phyloP scores from a whole-genome alignment of 441 rosid genomes.

The Theobroma grandiflorum region DNA sequence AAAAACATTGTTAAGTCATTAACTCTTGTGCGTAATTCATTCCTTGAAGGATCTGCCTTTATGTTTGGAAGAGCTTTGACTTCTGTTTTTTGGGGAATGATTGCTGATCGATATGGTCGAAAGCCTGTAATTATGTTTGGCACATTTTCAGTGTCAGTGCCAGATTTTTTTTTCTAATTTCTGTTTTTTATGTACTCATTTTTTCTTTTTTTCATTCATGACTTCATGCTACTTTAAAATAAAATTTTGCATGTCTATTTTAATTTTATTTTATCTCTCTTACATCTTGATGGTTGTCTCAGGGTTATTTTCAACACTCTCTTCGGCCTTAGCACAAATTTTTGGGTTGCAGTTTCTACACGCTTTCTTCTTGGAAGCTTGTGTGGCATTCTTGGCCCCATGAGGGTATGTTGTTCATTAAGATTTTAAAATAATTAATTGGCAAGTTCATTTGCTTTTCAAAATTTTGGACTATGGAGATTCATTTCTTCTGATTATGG shows the following conservation, averaged over 20 bases:
- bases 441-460: too few species aligned
- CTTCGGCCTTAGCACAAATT: constrained; percentile 77
- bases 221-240: too few species aligned
- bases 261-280: background rate
- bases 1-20: constrained; percentile 18
- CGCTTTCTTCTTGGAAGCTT: constrained; percentile 80
- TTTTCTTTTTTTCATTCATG: too few species aligned
- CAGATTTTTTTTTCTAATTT: background rate
- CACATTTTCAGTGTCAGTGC: constrained; percentile 67
- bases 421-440: too few species aligned
- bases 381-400: constrained; percentile 81
- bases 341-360: constrained; percentile 79
- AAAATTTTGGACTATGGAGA: too few species aligned
- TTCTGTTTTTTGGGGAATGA: constrained; percentile 77
- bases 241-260: too few species aligned
- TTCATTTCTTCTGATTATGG: too few species aligned
- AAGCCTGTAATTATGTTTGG: constrained; percentile 80
- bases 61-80: constrained; percentile 88
- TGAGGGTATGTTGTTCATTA: constrained; percentile 52
- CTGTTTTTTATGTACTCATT: background rate
- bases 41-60: constrained; percentile 64
- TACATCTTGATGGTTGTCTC: constrained; percentile 10
- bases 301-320: constrained; percentile 82
- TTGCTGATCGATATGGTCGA: constrained; percentile 88
- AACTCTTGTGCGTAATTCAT: background rate